Conservation (phyloP, 116 monocot genomes). For the Cymodocea nodosa region DNA sequence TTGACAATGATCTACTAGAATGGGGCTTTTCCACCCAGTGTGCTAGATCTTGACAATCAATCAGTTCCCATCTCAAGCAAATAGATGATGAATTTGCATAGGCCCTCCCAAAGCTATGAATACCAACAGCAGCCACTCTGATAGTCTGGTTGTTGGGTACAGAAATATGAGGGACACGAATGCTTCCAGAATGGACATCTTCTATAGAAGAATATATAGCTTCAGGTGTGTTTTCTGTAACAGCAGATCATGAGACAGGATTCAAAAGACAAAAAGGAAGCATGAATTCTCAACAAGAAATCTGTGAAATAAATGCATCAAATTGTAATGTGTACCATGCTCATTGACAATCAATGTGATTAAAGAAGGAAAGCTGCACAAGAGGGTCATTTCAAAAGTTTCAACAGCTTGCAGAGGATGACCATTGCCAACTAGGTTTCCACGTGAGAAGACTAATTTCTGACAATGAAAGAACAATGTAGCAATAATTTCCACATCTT, state of each 20-base stretch:
- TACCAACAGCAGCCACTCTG: constrained; percentile 68
- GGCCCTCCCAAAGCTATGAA: constrained; percentile 43
- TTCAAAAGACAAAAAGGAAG: constrained; percentile 1
- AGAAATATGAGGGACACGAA: constrained; percentile 39
- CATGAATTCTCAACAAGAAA: not conserved
- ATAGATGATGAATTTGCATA: constrained; percentile 98
- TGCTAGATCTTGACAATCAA: constrained; percentile 60
- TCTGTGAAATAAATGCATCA: not conserved
- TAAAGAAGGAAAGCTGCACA: constrained; percentile 69
- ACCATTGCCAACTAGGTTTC: constrained; percentile 61
- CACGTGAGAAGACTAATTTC: constrained; percentile 84
- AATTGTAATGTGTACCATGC: constrained; percentile 32
- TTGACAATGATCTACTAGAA: constrained; percentile 14
- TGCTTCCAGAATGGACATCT: constrained; percentile 39
- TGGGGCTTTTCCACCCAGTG: constrained; percentile 38
- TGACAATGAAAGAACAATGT: constrained; percentile 14
- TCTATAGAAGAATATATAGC: constrained; percentile 44
- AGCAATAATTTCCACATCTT: constrained; percentile 7
- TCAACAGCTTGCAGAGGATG: constrained; percentile 56
- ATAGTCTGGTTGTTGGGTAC: constrained; percentile 61
- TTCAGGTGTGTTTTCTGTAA: constrained; percentile 49
- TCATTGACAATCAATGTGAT: constrained; percentile 71
- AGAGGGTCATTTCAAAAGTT: constrained; percentile 35
- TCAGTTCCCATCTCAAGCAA: constrained; percentile 69
- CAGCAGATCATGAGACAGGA: not conserved